A percentile compares a stretch with the other conserved stretches of the same genome.
These are phyloP conservation scores for Akanthomyces uredinophilus DNA, from an alignment of 2,329 filamentous ascomycete genomes.

Conservation along the genomic window DNA sequence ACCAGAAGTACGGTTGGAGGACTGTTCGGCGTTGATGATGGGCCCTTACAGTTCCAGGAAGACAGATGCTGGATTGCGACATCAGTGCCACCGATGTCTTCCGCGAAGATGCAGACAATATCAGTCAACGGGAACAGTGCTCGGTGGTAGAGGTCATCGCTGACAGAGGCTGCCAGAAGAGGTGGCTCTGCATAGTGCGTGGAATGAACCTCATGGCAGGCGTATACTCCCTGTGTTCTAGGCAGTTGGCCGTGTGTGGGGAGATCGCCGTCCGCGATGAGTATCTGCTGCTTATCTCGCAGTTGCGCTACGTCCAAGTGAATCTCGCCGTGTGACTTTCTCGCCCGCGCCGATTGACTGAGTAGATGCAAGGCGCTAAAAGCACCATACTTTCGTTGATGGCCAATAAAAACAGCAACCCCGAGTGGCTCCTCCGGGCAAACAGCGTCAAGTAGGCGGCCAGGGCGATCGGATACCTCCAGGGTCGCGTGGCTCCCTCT, in stretches of 20 bases:
- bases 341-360: background rate
- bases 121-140: constrained; percentile 3
- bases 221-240: background rate
- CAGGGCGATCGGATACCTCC: constrained; percentile 11
- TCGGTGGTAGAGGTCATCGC: constrained; percentile 4
- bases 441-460: constrained; percentile 6
- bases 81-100: constrained; percentile 12
- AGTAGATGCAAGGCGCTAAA: background rate
- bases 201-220: constrained; percentile 6
- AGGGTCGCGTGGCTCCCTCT: background rate
- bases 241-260: constrained; percentile 8
- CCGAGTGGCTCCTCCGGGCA: constrained; percentile 1
- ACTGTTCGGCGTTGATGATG: background rate
- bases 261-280: constrained; percentile 11
- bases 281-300: background rate
- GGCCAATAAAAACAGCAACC: constrained; percentile 2
- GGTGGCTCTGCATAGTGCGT: background rate
- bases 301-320: background rate
- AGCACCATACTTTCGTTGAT: constrained; percentile 1
- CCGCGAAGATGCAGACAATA: constrained; percentile 11
- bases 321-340: constrained; percentile 4
- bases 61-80: background rate
- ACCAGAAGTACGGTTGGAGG: constrained; percentile 4
- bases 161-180: background rate
- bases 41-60: background rate